Evolutionary conservation across 2,329 filamentous ascomycete genomes (phyloP).

Genomic region (Pseudogymnoascus sp.): DNA sequence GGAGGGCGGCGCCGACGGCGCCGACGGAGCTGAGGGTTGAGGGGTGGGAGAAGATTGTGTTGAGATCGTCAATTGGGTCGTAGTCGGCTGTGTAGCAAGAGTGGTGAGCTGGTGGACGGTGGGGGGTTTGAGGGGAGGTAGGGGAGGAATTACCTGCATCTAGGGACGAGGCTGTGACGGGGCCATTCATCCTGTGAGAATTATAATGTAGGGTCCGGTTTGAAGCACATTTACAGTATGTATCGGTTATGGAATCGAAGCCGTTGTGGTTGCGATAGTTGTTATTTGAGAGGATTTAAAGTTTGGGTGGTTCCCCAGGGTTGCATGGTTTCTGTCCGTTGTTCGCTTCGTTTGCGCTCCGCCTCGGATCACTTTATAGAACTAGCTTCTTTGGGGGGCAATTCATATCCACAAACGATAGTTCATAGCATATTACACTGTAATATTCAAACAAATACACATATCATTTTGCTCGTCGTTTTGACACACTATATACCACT

Average conservation of each 20-base stretch:
- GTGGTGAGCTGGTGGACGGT: slow-evolving; percentile 14
- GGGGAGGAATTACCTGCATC: slow-evolving; percentile 26
- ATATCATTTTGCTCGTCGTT: too few relatives aligned
- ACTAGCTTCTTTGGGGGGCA: too few relatives aligned
- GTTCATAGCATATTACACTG: too few relatives aligned
- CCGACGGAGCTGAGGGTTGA: slow-evolving; percentile 71
- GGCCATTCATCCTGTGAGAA: slow-evolving; percentile 25
- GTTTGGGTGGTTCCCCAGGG: slow-evolving; percentile 7
- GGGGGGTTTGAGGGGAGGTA: neutral
- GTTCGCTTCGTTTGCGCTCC: neutral
- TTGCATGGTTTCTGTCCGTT: slow-evolving; percentile 1
- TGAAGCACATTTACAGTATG: neutral
- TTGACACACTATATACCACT: too few relatives aligned
- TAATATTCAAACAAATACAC: too few relatives aligned
- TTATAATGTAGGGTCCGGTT: neutral
- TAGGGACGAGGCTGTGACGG: slow-evolving; percentile 22
- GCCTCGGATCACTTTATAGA: neutral
- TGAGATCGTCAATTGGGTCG: slow-evolving; percentile 86
- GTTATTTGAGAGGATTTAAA: neutral
- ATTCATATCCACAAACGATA: too few relatives aligned
- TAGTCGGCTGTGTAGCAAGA: slow-evolving; percentile 58
- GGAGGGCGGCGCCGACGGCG: slow-evolving; percentile 64
- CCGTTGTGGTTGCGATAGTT: neutral
- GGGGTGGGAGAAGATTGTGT: slow-evolving; percentile 85
- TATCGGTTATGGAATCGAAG: neutral